A percentile compares a stretch with the other conserved stretches of the same genome.
phyloP scores from a whole-genome alignment of 352 stramenopile genomes.

The Halophytophthora polymorphica region DNA sequence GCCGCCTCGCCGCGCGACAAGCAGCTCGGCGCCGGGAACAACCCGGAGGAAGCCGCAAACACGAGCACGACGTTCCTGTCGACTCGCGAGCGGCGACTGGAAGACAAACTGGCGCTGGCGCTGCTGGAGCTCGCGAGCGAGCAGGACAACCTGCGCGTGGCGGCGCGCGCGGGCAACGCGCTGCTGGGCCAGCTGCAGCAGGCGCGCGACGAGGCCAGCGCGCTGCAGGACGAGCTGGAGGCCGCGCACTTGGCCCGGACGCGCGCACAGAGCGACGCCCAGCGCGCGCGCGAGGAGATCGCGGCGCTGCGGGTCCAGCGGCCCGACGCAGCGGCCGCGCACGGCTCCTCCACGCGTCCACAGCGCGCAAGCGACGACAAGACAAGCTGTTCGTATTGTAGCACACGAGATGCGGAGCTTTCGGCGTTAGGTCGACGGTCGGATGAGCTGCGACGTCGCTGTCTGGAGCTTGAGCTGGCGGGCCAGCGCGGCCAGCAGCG shows the following conservation, averaged over 20 bases:
- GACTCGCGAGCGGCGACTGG: conserved; percentile 27
- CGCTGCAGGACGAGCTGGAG: conserved; percentile 28
- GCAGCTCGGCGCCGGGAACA: conserved; percentile 16
- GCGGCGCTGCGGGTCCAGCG: conserved; percentile 28
- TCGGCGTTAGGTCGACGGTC: conserved; percentile 17
- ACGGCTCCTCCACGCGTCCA: not conserved
- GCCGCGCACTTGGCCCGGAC: conserved; percentile 18
- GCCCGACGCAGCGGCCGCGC: conserved; percentile 15
- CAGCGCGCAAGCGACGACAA: not conserved
- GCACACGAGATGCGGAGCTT: conserved; percentile 15
- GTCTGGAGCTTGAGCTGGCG: conserved; percentile 42
- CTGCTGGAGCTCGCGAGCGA: conserved; percentile 42
- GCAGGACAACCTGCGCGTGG: conserved; percentile 43
- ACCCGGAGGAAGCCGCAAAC: conserved; percentile 15
- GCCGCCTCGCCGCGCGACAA: conserved; percentile 1
- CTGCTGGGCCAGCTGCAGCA: conserved; percentile 40
- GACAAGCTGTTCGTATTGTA: conserved; percentile 5
- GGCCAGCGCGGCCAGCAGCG: conserved; percentile 24
- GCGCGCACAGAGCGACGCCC: conserved; percentile 13
- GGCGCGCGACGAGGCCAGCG: conserved; percentile 23
- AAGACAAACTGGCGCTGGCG: conserved; percentile 31
- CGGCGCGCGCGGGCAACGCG: conserved; percentile 44
- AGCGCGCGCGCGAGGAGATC: conserved; percentile 26
- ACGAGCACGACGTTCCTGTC: not conserved
- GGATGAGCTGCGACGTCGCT: conserved; percentile 41